These are phyloP conservation scores for Rhodotorula sp. DNA, from an alignment of 1,284 basidiomycete species.

Conservation along the genomic window DNA sequence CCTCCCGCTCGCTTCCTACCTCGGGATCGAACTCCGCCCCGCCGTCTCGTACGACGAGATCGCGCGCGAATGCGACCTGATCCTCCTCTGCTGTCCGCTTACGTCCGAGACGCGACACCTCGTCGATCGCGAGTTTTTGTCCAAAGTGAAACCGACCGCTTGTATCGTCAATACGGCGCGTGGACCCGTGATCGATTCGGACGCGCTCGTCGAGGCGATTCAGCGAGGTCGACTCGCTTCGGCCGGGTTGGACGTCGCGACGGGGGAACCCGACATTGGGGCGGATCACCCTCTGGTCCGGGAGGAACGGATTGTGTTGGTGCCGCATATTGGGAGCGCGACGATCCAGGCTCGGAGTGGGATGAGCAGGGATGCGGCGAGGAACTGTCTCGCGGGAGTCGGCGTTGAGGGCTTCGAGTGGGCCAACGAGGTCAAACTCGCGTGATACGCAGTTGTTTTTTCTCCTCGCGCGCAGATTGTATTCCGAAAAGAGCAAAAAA, in stretches of 20 bases:
- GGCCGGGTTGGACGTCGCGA: constrained; percentile 89
- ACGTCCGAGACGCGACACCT: constrained; percentile 69
- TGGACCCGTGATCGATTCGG: constrained; percentile 70
- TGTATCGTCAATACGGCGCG: constrained; percentile 74
- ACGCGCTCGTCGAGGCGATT: constrained; percentile 78
- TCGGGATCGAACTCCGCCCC: constrained; percentile 28
- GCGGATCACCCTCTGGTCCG: constrained; percentile 74
- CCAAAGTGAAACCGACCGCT: constrained; percentile 76
- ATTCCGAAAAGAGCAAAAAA: too few species aligned
- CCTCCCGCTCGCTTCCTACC: constrained; percentile 16
- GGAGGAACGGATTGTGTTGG: constrained; percentile 62
- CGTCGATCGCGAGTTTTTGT: constrained; percentile 68
- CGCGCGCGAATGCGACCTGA: constrained; percentile 69
- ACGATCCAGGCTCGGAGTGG: constrained; percentile 75
- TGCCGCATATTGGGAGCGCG: constrained; percentile 89
- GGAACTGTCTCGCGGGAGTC: constrained; percentile 44
- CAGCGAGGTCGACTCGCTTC: constrained; percentile 76
- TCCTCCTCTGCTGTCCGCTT: constrained; percentile 81
- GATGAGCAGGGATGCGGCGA: constrained; percentile 38
- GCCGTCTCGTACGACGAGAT: constrained; percentile 57
- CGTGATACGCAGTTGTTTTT: background rate
- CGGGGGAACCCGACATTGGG: constrained; percentile 78
- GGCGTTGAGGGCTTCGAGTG: constrained; percentile 39
- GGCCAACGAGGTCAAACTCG: constrained; percentile 33
- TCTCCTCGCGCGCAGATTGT: background rate